Conservation (phyloP, 1,284 basidiomycete genomes). For the Melampsora americana region DNA sequence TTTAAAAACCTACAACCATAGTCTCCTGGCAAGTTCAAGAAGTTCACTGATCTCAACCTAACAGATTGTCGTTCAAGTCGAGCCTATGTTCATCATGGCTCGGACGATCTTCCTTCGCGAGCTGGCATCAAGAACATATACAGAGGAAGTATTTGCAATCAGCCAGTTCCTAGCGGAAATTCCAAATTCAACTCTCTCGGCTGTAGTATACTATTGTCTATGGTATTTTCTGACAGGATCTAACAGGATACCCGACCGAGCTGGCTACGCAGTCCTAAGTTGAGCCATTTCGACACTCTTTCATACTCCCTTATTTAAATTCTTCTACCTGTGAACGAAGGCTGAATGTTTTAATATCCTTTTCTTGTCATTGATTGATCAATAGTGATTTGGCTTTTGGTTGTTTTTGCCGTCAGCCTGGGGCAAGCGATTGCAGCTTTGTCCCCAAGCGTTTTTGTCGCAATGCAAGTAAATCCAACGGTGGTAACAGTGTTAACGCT, state of each 20-base stretch:
- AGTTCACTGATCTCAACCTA: conserved; percentile 62
- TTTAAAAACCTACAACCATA: conserved; percentile 54
- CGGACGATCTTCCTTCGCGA: conserved; percentile 69
- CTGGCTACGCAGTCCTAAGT: conserved; percentile 7
- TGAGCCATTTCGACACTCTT: neutral
- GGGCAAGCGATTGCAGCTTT: conserved; percentile 69
- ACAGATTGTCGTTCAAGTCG: conserved; percentile 75
- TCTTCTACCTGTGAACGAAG: neutral
- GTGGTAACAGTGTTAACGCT: neutral
- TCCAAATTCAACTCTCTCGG: conserved; percentile 68
- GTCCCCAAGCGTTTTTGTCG: conserved; percentile 66
- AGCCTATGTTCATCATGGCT: conserved; percentile 80
- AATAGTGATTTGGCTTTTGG: conserved; percentile 67
- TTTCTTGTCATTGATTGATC: conserved; percentile 48
- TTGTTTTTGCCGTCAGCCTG: conserved; percentile 71
- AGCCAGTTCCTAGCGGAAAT: conserved; percentile 77
- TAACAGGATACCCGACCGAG: neutral
- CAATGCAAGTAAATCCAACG: conserved; percentile 73
- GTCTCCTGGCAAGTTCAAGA: conserved; percentile 53
- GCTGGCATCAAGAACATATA: conserved; percentile 63
- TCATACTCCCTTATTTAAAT: conserved; percentile 55
- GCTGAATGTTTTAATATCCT: conserved; percentile 59
- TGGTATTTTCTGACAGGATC: conserved; percentile 33
- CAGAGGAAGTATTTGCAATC: conserved; percentile 74
- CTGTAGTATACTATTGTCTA: conserved; percentile 69